A percentile compares a stretch with the other conserved stretches of the same genome.
Conservation (phyloP, 148 eudicot genomes). For the Persicaria tinctoria region DNA sequence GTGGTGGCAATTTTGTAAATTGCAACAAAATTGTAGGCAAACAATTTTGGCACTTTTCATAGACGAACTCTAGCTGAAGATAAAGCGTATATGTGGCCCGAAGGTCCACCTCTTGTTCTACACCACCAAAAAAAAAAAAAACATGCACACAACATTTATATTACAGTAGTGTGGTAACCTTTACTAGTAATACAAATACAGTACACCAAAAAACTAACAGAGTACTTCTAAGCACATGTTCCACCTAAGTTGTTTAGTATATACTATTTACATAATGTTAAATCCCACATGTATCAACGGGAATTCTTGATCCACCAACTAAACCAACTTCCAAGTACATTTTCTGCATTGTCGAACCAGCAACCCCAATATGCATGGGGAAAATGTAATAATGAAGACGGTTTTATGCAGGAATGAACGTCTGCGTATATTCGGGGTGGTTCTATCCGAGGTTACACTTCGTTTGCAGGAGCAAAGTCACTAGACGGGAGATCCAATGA, state of each 20-base stretch:
- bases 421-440: neutral
- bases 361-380: neutral
- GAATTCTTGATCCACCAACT: neutral
- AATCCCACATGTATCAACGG: neutral
- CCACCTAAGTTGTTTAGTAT: neutral
- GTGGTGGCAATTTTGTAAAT: too few relatives aligned
- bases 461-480: constrained; percentile 15
- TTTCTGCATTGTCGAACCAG: neutral
- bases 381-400: neutral
- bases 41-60: too few relatives aligned
- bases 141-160: neutral
- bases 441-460: constrained; percentile 11
- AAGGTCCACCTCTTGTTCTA: too few relatives aligned
- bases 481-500: constrained; percentile 32
- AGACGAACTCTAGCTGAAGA: too few relatives aligned
- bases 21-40: too few relatives aligned
- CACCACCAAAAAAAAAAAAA: too few relatives aligned
- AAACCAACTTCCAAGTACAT: neutral
- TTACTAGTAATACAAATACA: neutral
- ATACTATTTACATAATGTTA: constrained; percentile 2
- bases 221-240: neutral
- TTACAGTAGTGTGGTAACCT: neutral
- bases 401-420: neutral
- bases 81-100: too few relatives aligned
- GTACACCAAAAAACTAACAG: too few relatives aligned